Evolutionary conservation across 2,329 filamentous ascomycete species (phyloP).

Genomic region (Colletotrichum chlorophyti): DNA sequence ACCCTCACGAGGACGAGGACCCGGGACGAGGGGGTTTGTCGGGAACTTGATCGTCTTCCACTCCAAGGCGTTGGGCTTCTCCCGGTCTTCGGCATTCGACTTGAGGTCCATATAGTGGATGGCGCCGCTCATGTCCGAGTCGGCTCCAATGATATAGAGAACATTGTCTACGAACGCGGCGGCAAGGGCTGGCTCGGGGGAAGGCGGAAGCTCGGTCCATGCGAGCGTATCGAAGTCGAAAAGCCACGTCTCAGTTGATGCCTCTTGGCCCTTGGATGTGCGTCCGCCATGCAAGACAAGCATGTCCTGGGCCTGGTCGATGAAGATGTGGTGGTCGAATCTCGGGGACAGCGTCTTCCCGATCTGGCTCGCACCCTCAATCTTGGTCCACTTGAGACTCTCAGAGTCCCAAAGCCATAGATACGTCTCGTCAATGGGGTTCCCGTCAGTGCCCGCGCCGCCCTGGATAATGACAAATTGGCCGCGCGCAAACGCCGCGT

Average conservation of each 20-base stretch:
- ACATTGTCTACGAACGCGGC: constrained; percentile 51
- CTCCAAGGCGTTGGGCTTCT: constrained; percentile 35
- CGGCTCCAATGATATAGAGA: constrained; percentile 53
- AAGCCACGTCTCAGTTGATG: constrained; percentile 58
- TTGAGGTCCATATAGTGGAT: constrained; percentile 44
- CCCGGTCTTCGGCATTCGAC: constrained; percentile 36
- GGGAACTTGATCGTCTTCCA: constrained; percentile 47
- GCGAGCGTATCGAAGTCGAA: constrained; percentile 55
- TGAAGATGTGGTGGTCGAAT: constrained; percentile 42
- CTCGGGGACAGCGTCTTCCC: constrained; percentile 38
- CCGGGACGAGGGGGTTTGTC: constrained; percentile 44
- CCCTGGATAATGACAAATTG: constrained; percentile 43
- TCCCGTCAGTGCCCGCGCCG: constrained; percentile 39
- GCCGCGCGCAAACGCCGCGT: constrained; percentile 43
- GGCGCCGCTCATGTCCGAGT: constrained; percentile 39
- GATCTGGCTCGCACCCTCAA: constrained; percentile 39
- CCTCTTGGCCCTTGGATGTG: constrained; percentile 34
- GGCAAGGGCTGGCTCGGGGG: constrained; percentile 44
- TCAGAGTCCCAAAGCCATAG: constrained; percentile 48
- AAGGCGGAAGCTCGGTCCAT: constrained; percentile 57
- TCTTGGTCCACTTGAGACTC: constrained; percentile 40
- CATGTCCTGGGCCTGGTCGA: constrained; percentile 52
- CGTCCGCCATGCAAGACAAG: constrained; percentile 58
- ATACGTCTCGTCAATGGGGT: constrained; percentile 38
- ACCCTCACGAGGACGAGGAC: constrained; percentile 49